Evolutionary conservation across 2,329 filamentous ascomycete genomes (phyloP).

Genomic region (Leptographium wingfieldii): DNA sequence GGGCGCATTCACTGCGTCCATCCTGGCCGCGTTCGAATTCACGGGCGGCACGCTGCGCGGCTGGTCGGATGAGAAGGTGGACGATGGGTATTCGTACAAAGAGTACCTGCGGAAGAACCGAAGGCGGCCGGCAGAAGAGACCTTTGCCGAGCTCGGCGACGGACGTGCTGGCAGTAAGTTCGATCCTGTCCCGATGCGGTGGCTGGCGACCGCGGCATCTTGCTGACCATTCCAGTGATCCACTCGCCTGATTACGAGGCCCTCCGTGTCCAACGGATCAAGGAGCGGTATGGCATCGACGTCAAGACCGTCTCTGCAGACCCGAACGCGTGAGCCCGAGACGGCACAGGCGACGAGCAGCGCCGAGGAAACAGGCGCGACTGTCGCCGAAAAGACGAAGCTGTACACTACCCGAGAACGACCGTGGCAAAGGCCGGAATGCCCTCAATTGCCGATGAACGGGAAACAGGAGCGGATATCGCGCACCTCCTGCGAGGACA

Average conservation of each 20-base stretch:
- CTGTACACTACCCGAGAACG: neutral
- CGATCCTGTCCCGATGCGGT: no score
- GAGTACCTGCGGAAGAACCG: constrained; percentile 61
- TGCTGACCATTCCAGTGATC: constrained; percentile 45
- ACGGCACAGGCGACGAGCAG: neutral
- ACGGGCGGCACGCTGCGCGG: constrained; percentile 47
- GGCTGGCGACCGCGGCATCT: no score
- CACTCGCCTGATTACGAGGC: constrained; percentile 73
- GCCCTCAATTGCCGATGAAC: neutral
- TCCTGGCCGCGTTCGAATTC: constrained; percentile 54
- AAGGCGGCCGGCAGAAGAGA: constrained; percentile 65
- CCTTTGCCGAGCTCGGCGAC: constrained; percentile 69
- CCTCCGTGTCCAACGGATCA: constrained; percentile 66
- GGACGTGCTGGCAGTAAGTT: constrained; percentile 51
- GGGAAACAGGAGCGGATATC: neutral
- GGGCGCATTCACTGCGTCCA: constrained; percentile 41
- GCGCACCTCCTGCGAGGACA: neutral
- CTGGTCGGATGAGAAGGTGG: constrained; percentile 34
- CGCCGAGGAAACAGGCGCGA: neutral
- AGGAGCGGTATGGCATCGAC: constrained; percentile 80
- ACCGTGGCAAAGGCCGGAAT: neutral
- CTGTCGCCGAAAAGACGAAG: neutral
- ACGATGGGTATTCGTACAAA: constrained; percentile 64
- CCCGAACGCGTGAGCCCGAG: constrained; percentile 13
- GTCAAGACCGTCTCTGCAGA: constrained; percentile 53